Evolutionary conservation across 495 filamentous ascomycete species (phyloP), one percentile per base, ranked within the genome.

Genomic region (Sphaerosporella brunnea): DNA sequence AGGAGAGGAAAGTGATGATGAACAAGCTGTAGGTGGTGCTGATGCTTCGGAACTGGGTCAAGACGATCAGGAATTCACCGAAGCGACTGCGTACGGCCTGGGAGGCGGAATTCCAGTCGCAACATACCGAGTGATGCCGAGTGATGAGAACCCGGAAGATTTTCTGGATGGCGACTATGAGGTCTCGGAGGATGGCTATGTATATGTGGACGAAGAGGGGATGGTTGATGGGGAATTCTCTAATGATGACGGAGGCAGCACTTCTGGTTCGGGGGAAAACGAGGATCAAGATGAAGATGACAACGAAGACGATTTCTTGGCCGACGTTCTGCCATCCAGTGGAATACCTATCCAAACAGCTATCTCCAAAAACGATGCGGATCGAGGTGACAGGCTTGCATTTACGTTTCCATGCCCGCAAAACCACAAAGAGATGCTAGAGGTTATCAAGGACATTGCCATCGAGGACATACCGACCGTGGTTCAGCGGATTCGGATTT

Each of bases 401-500:
- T 93, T 76, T 58, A 88, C 82, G 8, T 94, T 88, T 55, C 68
- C 73, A 11, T 96, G 92, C 54, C 90, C 90, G 1, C 68, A 78
- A 28, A 77, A 69, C 32, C 82, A 92, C 49, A 69, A 71, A 11
- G 77, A 85, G 41, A 69, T 99, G 35, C 64, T 93, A 16, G 55
- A 73, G 23, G 71, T 80, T 3, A 73, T 79, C 37, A 62, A 73
- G 49, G 64, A 65, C 25, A 65, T 85, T 25, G 54, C 77, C 0
- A 51, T 71, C 4, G 55, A 75, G 2, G 74, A 90, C 52, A 61
- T 87, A 0, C 81, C 84, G 4, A 78, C 74, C 1, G 73, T 92
- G n/a, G 67, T 95, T 35, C 84, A 88, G 58, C 73, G 86, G 36
- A 92, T 99, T 53, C 73, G 90, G 58, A 77, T 84, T 4, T 64